Base-by-base conservation (phyloP, 2,329 filamentous ascomycete species). In the Colletotrichum australisinense region DNA sequence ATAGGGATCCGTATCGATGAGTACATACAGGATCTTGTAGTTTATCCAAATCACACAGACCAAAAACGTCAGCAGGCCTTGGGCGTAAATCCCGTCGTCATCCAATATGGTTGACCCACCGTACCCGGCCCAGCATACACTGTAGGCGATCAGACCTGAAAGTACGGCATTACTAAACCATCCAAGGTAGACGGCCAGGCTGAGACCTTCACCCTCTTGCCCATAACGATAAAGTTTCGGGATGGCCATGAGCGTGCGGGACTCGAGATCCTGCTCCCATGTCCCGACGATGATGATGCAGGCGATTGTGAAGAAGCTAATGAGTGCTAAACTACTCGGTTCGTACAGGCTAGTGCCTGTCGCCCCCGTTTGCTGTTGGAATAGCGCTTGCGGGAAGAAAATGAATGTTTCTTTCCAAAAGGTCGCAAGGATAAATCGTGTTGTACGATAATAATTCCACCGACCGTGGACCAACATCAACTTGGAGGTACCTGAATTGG, bases 321-420 rank as follows among this genome's bases (percentile, higher is more conserved):
- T 95, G 80, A 97, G 95, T 58, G 93, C 96, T 79, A 98, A 83
- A 75, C 92, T 94, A 84, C 93, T 96, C 1, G 91, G 90, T 81
- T 98, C 95, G 84, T 97, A 98, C n/a, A 98, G 86, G 67, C 93
- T 96, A 1, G 95, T 97, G 1, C 95, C 95, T 0, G 94, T 97
- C 80, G 97, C 98, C 8, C 95, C 95, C 32, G 92, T 93, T 83
- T 91, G 95, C 66, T 90, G 89, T 82, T 97, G 95, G 78, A 94
- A 98, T 42, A 95, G 86, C 1, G 95, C 94, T 81, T 97, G 94
- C 0, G 94, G 93, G 3, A 97, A 87, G 80, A 96, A 97, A 82
- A 97, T 97, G 73, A 96, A 86, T 83, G 91, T 87, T 78, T 92
- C 89, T 79, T 98, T 98, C 95, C 95, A 98, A 81, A 98, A 98